A percentile compares a stretch with the other conserved stretches of the same genome.
Conservation (phyloP, 2,329 filamentous ascomycete species). For the Pyrenochaeta sp. region DNA sequence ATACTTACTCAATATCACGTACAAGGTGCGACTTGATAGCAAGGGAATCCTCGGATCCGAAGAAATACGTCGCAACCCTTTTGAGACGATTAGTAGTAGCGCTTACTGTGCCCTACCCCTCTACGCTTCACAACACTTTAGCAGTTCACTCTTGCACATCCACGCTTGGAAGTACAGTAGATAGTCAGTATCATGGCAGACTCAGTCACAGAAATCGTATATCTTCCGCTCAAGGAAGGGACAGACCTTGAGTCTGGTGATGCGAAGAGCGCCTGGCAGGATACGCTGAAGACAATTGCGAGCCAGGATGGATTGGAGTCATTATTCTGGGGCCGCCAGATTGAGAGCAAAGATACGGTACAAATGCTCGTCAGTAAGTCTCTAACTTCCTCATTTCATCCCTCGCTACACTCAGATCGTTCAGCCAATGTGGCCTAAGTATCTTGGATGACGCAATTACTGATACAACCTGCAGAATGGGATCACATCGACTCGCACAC, state of each 20-base stretch:
- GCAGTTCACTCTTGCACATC: no score
- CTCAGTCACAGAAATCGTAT: slow-evolving; percentile 51
- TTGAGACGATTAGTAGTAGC: no score
- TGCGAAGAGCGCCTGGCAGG: slow-evolving; percentile 41
- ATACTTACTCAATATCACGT: no score
- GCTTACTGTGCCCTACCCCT: no score
- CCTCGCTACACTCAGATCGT: background rate
- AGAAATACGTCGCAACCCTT: no score
- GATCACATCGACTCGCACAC: slow-evolving; percentile 50
- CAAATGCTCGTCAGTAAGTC: slow-evolving; percentile 53
- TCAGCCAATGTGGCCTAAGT: background rate
- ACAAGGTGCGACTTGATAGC: no score
- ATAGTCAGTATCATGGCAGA: slow-evolving; percentile 25
- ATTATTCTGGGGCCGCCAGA: slow-evolving; percentile 47
- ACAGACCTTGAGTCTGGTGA: slow-evolving; percentile 31
- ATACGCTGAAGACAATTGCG: slow-evolving; percentile 44
- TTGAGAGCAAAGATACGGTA: slow-evolving; percentile 51
- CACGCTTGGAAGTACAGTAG: no score
- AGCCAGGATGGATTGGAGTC: slow-evolving; percentile 48
- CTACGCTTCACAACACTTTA: no score
- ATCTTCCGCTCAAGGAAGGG: slow-evolving; percentile 50
- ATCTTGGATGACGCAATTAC: background rate
- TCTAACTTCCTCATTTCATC: slow-evolving; percentile 13
- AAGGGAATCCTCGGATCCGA: no score
- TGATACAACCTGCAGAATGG: slow-evolving; percentile 51